phyloP scores from a whole-genome alignment of 2,329 filamentous ascomycete species.

The Orbilia ellipsospora region DNA sequence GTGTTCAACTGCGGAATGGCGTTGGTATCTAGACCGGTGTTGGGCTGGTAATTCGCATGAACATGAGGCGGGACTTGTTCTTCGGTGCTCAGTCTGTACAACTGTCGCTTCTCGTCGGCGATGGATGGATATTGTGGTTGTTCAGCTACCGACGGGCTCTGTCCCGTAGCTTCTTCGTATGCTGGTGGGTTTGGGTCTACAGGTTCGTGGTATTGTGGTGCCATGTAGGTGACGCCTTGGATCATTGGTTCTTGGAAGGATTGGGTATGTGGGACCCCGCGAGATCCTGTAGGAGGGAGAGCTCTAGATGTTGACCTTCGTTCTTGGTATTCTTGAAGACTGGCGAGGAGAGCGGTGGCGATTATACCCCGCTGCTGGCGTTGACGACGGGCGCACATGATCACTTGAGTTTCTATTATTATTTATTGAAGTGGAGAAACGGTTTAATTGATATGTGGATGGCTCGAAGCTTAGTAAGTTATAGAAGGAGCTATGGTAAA shows the following conservation, averaged over 20 bases:
- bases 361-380: constrained; percentile 24
- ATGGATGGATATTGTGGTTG: neutral
- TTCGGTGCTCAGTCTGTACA: constrained; percentile 27
- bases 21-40: constrained; percentile 24
- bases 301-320: constrained; percentile 4
- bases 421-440: too few relatives aligned
- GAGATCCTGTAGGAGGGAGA: constrained; percentile 4
- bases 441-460: too few relatives aligned
- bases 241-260: constrained; percentile 49
- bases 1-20: constrained; percentile 20
- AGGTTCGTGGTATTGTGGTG: constrained; percentile 20
- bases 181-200: constrained; percentile 43
- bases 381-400: constrained; percentile 20
- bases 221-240: constrained; percentile 37
- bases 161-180: constrained; percentile 32
- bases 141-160: neutral
- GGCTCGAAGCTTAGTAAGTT: too few relatives aligned
- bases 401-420: neutral
- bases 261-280: neutral
- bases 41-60: constrained; percentile 13
- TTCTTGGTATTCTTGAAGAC: constrained; percentile 43
- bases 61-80: constrained; percentile 33
- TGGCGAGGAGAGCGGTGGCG: constrained; percentile 23
- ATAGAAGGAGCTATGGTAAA: too few relatives aligned
- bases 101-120: constrained; percentile 27